Base-by-base conservation (phyloP, 805 yeast species). In the Pichia heedii region DNA sequence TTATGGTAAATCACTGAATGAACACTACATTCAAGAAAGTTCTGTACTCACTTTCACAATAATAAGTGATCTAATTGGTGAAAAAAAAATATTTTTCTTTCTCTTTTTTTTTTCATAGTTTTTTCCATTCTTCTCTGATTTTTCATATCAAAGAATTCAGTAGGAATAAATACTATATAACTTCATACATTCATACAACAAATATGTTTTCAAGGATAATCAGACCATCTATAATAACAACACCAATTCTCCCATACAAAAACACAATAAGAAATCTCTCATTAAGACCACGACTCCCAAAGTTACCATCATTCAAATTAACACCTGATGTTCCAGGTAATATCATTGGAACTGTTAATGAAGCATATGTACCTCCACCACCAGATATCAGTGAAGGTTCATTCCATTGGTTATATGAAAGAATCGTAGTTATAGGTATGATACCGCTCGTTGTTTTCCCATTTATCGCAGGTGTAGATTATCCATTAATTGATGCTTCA, bases 401-500 rank as follows among this genome's bases (percentile, higher is more conserved):
- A 21, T 74, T 77, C 61, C 97, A 89, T 69, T 90, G 98, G 98
- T 69, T 84, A n/a, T 79, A 81, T 54, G 98, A 90, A 70, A 77
- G 85, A 53, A 56, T 76, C 5, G 66, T 87, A 30, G 72, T 94
- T 4, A 61, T 81, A 16, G 77, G 81, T 11, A 68, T 89, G 61
- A 73, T 87, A 21, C 98, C 98, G 27, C 67, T 90, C 48, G 71
- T 79, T 24, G 73, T 81, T 33, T 67, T 80, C 20, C 96, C 97
- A 20, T 75, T 88, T 52, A 74, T 82, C 33, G 72, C 82, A 38
- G 96, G 95, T 24, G 75, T 81, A 15, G 74, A 75, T 21, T 64
- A 77, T 50, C 69, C 80, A 5, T 82, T 95, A 12, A 67, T 80
- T 20, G 98, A 93, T 65, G 76, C 94, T 6, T 57, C 77, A 1